Percentiles rank a stretch among this genome's conserved stretches.
These are phyloP conservation scores for Penicillium polonicum DNA, from an alignment of 2,329 filamentous ascomycete genomes.

Conservation along the genomic window DNA sequence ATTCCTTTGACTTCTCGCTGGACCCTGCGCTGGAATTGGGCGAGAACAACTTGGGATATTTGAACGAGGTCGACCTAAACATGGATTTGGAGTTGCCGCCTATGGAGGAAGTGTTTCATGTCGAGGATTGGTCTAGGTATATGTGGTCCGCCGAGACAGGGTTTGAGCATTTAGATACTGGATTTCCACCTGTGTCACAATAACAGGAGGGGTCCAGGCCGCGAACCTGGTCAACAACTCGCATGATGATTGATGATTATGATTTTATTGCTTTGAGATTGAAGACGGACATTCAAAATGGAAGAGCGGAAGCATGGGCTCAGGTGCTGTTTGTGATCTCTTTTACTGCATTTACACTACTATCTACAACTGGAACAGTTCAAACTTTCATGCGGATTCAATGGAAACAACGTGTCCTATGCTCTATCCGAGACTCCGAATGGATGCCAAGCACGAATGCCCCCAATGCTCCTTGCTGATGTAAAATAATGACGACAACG, in stretches of 20 bases:
- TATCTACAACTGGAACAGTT: background rate
- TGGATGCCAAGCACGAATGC: slow-evolving; percentile 13
- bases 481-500: slow-evolving; percentile 18
- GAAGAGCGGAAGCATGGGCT: background rate
- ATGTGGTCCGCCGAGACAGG: slow-evolving; percentile 28
- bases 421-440: slow-evolving; percentile 11
- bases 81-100: slow-evolving; percentile 21
- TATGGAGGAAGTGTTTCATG: slow-evolving; percentile 20
- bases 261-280: background rate
- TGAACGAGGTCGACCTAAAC: slow-evolving; percentile 21
- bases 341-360: background rate
- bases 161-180: slow-evolving; percentile 27
- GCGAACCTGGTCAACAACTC: slow-evolving; percentile 4
- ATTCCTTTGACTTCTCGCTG: slow-evolving; percentile 24
- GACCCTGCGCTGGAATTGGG: slow-evolving; percentile 18
- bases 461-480: slow-evolving; percentile 23
- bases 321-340: background rate
- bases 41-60: slow-evolving; percentile 12
- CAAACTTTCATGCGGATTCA: background rate
- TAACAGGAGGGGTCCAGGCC: slow-evolving; percentile 17
- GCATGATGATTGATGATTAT: slow-evolving; percentile 21
- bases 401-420: slow-evolving; percentile 3
- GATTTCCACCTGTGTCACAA: slow-evolving; percentile 16
- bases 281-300: background rate
- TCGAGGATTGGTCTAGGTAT: slow-evolving; percentile 28